A percentile compares a stretch with the other conserved stretches of the same genome.
These are phyloP conservation scores for Cladophialophora yegresii DNA, from an alignment of 2,329 filamentous ascomycete genomes.

Conservation along the genomic window DNA sequence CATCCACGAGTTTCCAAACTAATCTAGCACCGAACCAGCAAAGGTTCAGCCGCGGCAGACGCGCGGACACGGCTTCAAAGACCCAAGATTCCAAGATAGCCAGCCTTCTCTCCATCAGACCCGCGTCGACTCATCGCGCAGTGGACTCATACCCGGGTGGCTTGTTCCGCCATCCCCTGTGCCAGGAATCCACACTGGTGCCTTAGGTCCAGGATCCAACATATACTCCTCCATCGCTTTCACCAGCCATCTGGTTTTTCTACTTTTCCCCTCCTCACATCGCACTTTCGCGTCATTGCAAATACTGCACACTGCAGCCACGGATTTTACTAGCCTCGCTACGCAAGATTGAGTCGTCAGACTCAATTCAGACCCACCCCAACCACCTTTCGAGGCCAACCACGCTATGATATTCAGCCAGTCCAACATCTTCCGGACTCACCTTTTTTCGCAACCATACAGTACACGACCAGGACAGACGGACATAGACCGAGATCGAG, in stretches of 20 bases:
- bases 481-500: conserved; percentile 35
- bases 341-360: conserved; percentile 31
- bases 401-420: conserved; percentile 38
- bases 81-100: conserved; percentile 16
- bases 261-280: conserved; percentile 21
- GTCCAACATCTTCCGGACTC: conserved; percentile 32
- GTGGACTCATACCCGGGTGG: conserved; percentile 30
- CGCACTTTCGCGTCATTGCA: conserved; percentile 29
- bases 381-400: conserved; percentile 25
- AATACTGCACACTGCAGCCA: conserved; percentile 16
- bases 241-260: conserved; percentile 29
- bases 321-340: conserved; percentile 11
- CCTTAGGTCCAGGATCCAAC: conserved; percentile 18
- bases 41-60: conserved; percentile 27
- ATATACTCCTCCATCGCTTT: conserved; percentile 20
- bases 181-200: conserved; percentile 15
- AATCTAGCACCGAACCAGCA: conserved; percentile 20
- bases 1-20: conserved; percentile 28
- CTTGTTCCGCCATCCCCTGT: conserved; percentile 25
- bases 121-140: conserved; percentile 24
- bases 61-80: conserved; percentile 20
- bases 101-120: conserved; percentile 21
- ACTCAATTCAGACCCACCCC: conserved; percentile 30
- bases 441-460: conserved; percentile 30
- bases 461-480: conserved; percentile 26